Base-by-base conservation (phyloP, 1,139 yeast species). In the Geotrichum bryndzae region DNA sequence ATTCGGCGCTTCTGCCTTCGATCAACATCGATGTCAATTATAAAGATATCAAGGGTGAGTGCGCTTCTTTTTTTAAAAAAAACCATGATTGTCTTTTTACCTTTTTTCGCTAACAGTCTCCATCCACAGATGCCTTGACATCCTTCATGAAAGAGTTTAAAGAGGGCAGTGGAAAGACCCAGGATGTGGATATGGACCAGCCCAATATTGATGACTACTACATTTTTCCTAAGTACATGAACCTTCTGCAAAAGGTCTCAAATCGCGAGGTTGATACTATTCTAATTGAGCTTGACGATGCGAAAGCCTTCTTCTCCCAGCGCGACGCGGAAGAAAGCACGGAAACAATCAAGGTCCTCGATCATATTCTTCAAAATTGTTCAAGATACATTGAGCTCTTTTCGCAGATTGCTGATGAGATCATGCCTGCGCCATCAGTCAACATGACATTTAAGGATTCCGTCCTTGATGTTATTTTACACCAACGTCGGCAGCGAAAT, bases 381-480 rank as follows among this genome's bases (percentile, higher is more conserved):
- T 79, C 85, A 68, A 88, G 90, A 68, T 94, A 87, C 69, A 76
- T 85, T 48, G 98, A 92, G 69, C 73, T 94, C 48, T 88, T 94
- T 72, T 82, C 90, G 61, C 78, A 79, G 55, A 87, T 85, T 10
- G 83, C 89, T 57, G 99, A 95, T 75, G 86, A 84, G 61, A 76
- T 90, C 62, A 83, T 94, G 84, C 99, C 99, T 0, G 80, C 80
- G 64, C 90, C 97, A 27, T 86, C 95, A 2, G 81, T 80, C 61
- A 94, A 90, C 67, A 80, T 92, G 60, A 79, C 86, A 57, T 90
- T 88, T 74, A 85, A 86, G 68, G 97, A 91, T 72, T 96, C 90
- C 68, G 98, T 94, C 11, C 78, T 95, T 68, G 99, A 95, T 72
- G 96, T 94, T 63, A 90, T 95, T 64, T 80, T 92, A 67, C 92